These are phyloP conservation scores for Colletotrichum sp. DNA, from an alignment of 2,329 filamentous ascomycete species.

Conservation along the genomic window DNA sequence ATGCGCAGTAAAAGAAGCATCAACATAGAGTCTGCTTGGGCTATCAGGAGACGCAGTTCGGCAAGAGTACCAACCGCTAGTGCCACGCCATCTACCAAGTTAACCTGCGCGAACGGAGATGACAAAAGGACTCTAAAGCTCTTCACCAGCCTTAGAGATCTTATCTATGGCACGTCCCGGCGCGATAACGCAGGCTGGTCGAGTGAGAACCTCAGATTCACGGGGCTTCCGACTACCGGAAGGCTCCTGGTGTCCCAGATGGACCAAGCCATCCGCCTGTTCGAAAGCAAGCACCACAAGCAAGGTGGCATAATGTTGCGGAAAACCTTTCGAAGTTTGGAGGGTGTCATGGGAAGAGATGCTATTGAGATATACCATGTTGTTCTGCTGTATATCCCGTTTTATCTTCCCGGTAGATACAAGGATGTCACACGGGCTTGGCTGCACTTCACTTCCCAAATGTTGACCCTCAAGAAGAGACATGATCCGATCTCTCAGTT, in stretches of 20 bases:
- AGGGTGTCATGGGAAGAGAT: background rate
- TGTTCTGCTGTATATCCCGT: background rate
- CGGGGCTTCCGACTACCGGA: background rate
- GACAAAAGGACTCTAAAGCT: background rate
- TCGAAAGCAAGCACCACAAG: background rate
- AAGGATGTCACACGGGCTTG: background rate
- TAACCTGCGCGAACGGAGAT: background rate
- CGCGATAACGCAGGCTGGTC: background rate
- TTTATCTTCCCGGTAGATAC: background rate
- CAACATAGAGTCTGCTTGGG: background rate
- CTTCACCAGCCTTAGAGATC: background rate
- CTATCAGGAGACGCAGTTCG: background rate
- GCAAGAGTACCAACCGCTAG: background rate
- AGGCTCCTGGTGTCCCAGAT: background rate
- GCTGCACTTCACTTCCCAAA: background rate
- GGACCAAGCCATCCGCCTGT: background rate
- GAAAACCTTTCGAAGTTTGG: background rate
- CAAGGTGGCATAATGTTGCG: background rate
- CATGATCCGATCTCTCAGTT: background rate
- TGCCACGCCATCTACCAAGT: accelerated
- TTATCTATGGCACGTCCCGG: background rate
- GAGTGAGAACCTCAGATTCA: accelerated
- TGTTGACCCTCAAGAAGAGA: background rate
- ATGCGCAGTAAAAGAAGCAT: background rate
- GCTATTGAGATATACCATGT: background rate